Conservation (phyloP, 2,329 filamentous ascomycete genomes). For the Graphilbum ipis-grandicollis region DNA sequence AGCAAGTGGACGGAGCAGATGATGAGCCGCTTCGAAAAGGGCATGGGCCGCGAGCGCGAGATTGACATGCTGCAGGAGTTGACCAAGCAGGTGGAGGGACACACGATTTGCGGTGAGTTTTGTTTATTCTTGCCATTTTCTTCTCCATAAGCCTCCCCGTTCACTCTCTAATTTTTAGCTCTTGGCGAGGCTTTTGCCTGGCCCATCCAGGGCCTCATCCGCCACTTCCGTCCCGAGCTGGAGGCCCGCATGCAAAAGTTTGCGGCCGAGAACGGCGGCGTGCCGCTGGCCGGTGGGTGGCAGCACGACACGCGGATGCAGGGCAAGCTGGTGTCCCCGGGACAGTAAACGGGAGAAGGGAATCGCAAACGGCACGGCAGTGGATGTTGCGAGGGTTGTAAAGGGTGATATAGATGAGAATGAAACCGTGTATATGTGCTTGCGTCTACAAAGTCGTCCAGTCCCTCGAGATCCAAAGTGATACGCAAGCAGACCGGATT, state of each 20-base stretch:
- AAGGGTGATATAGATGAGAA: no score
- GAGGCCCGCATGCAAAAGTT: conserved; percentile 80
- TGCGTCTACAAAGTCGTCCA: no score
- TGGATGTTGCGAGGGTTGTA: neutral
- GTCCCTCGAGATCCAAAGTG: no score
- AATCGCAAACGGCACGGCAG: neutral
- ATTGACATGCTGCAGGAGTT: conserved; percentile 99
- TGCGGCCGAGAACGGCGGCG: conserved; percentile 52
- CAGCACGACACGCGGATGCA: conserved; percentile 53
- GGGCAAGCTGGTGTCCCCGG: conserved; percentile 74
- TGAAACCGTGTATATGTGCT: no score
- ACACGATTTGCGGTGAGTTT: conserved; percentile 83
- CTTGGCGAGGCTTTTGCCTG: conserved; percentile 95
- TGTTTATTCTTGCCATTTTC: neutral
- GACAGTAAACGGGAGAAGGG: conserved; percentile 18
- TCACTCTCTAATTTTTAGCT: conserved; percentile 30
- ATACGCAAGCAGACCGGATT: no score
- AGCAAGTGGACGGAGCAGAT: conserved; percentile 99
- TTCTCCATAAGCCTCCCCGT: neutral
- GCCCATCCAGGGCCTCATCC: conserved; percentile 95
- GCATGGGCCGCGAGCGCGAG: conserved; percentile 72
- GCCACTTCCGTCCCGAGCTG: conserved; percentile 92
- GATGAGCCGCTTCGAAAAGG: conserved; percentile 90
- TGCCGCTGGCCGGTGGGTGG: conserved; percentile 78
- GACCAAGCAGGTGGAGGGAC: conserved; percentile 97